Base-by-base conservation (phyloP, 306 rosid species). In the Albizia julibrissin region DNA sequence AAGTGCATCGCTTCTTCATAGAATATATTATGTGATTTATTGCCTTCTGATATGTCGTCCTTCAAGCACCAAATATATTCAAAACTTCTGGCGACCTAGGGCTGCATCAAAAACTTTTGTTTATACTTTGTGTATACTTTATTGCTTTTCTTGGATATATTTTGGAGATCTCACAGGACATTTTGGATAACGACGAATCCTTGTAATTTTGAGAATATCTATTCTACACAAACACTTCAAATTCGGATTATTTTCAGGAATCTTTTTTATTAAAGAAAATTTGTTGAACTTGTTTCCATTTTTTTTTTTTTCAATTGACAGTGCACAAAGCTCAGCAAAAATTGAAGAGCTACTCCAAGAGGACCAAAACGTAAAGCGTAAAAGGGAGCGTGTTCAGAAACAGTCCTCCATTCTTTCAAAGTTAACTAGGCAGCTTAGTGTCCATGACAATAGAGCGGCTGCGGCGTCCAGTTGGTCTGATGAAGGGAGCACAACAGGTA, bases 351-450 rank as follows among this genome's bases (percentile, higher is more conserved):
- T 88, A 46, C 87, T 88, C 66, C 87, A 79, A 84, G 91, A 88
- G 75, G 91, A 88, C 47, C 79, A 82, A 18, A 84, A 86, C 69
- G 87, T 73, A 74, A 88, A 86, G 81, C 72, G 71, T 65, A 88
- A n/a, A 69, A 86, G 91, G 86, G 89, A 88, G 46, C 86, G 89
- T 79, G 79, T 75, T 43, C 91, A 88, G 85, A 88, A 86, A 72
- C 91, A 88, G 83, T 86, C 89, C 44, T 88, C 91, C 79, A 78
- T 88, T 86, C 89, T 88, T 66, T 88, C 91, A 9, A 86, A 86
- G 78, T 84, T 88, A 68, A 86, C 87, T 46, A 84, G 87, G 83
- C 89, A 86, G 79, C 89, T 88, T 39, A 46, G 91, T 82, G 81
- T 88, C 74, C 91, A 86, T 76, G 91, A 88, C 73, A 88, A 86